Evolutionary conservation across 768 basidiomycete genomes (phyloP), one percentile per base, ranked within the genome.

Genomic region (Leucosporidium yakuticum): DNA sequence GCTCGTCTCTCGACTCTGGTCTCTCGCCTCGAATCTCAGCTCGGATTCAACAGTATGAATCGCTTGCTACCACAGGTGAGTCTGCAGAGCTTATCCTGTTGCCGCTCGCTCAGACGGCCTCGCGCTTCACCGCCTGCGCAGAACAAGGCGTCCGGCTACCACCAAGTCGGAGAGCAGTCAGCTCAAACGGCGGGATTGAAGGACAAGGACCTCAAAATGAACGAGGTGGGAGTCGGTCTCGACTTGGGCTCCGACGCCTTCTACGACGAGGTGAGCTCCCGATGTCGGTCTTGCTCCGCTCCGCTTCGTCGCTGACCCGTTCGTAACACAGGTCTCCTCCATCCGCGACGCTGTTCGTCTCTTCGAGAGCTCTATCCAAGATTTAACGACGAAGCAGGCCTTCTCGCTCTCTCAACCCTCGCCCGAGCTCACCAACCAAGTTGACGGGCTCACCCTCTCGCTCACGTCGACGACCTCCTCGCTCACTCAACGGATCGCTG

Each of bases 221-320:
- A 44, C 14, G 39, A 44, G 14, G 39, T 44, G 8, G 39, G 39
- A 15, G 39, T 44, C 6, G 39, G 39, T 2, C 39, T 44, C 39
- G 60, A 51, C 50, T 51, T 51, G 50, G 50, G 50, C 50, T 23
- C 50, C 50, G 50, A 51, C 50, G 50, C 25, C 17, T 51, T 51
- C 25, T 51, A 51, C 25, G 50, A 51, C 25, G 50, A 51, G 50
- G 50, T 51, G 50, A 51, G 25, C 21, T 8, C n/a, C 21, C 21
- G 50, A 14, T 51, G 50, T 9, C 17, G 5, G n/a, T 6, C 17
- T 19, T 9, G 23, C 50, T 51, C 50, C 8, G 21, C 25, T 5
- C 21, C 23, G 49, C 7, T 51, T 5, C 23, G 9, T 14, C 25
- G 50, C 50, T 23, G 21, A 23, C 50, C n/a, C 25, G 25, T 51